Base-by-base conservation (phyloP, 192 early-diverging fungal genomes). In the Backusella tuberculispora region DNA sequence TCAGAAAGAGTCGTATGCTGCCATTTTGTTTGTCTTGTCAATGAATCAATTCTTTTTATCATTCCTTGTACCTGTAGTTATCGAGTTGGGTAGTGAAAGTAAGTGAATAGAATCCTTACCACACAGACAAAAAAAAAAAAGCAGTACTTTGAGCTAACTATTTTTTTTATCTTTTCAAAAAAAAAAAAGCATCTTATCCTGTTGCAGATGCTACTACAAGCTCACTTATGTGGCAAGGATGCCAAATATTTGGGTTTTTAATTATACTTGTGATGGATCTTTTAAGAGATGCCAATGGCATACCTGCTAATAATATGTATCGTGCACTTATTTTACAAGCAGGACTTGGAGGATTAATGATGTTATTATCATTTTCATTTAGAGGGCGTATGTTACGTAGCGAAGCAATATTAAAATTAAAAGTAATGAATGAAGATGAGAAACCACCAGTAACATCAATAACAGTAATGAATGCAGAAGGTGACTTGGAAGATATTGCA, bases 11-110 rank as follows among this genome's bases (percentile, higher is more conserved):
- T 69, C 80, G 0, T 74, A 74, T 66, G 76, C 80, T 38, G 72
- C 80, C 1, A 74, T 81, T 38, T 38, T 81, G 15, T 81, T 77
- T 66, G 73, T 81, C 4, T 69, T 71, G 9, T 56, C 50, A 24
- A 77, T 81, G 75, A 81, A 81, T 26, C 80, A 81, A 48, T 81
- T 81, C 37, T 81, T 81, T 67, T 38, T 81, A 5, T 69, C 80
- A 2, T 81, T 81, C 47, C 47, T 81, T 29, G 73, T 81, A 10
- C 80, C 80, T 40, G 80, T 81, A 2, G 80, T 74, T 15, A 75
- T 81, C 44, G 80, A 81, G 63, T 44, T 81, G 13, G 63, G 76
- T 34, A 76, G 73, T 63, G 80, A 81, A 77, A 73, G 80, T 81
- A 74, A 19, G 68, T 76, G 67, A 46, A 7, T 43, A 64, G 7